These are phyloP conservation scores for Smittium culicis DNA, from an alignment of 371 early-diverging fungal genomes.

Conservation along the genomic window DNA sequence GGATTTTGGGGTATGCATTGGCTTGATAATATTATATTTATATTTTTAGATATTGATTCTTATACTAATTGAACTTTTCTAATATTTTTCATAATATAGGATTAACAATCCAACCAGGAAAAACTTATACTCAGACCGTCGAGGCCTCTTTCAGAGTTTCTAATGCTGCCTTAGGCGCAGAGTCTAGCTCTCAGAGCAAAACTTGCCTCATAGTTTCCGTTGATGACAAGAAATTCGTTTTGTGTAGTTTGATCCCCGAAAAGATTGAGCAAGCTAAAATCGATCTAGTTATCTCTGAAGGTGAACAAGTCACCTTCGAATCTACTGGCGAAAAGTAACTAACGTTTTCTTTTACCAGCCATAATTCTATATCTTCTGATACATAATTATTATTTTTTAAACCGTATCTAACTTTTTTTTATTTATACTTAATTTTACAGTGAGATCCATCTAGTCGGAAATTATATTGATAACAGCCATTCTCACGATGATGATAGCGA, in stretches of 20 bases:
- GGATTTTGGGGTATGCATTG: too few relatives aligned
- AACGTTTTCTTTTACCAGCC: too few relatives aligned
- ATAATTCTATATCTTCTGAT: too few relatives aligned
- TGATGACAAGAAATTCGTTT: slow-evolving; percentile 52
- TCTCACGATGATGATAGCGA: slow-evolving; percentile 29
- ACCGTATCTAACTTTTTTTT: too few relatives aligned
- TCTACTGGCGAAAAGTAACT: too few relatives aligned
- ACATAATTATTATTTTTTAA: too few relatives aligned
- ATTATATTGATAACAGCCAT: slow-evolving; percentile 39
- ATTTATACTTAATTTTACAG: too few relatives aligned
- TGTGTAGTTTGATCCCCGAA: slow-evolving; percentile 65
- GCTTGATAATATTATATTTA: too few relatives aligned
- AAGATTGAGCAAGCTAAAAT: slow-evolving; percentile 54
- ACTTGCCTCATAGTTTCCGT: slow-evolving; percentile 49
- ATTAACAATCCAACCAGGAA: slow-evolving; percentile 45
- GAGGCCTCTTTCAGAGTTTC: slow-evolving; percentile 59
- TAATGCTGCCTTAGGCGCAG: slow-evolving; percentile 54
- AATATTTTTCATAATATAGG: slow-evolving; percentile 39
- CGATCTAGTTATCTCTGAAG: slow-evolving; percentile 57
- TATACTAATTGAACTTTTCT: background rate
- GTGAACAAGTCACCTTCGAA: slow-evolving; percentile 63
- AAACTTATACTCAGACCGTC: slow-evolving; percentile 55
- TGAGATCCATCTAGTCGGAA: slow-evolving; percentile 56
- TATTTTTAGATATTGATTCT: too few relatives aligned
- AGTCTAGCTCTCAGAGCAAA: slow-evolving; percentile 36